phyloP scores from a whole-genome alignment of 2,329 filamentous ascomycete genomes.

The Paecilomyces fulvus region DNA sequence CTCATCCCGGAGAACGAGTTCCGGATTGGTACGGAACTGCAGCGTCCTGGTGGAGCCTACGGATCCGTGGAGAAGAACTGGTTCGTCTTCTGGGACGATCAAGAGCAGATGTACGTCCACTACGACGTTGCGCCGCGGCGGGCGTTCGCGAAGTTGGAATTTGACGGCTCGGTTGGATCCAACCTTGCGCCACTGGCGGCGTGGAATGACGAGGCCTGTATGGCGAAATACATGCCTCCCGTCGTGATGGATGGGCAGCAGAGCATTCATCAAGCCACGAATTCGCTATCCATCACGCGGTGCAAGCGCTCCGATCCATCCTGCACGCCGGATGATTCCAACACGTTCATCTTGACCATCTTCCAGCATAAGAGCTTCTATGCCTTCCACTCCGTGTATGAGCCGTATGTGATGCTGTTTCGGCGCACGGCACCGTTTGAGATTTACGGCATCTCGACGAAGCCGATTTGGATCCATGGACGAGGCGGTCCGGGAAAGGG shows the following conservation, averaged over 20 bases:
- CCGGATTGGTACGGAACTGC: conserved; percentile 41
- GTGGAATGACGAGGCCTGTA: conserved; percentile 37
- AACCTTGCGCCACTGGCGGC: conserved; percentile 37
- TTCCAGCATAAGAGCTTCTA: conserved; percentile 45
- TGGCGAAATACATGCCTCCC: conserved; percentile 39
- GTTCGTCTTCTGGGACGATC: conserved; percentile 52
- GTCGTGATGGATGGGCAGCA: conserved; percentile 26
- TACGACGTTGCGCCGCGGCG: conserved; percentile 46
- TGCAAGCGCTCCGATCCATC: conserved; percentile 40
- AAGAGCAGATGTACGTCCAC: conserved; percentile 42
- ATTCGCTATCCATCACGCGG: conserved; percentile 49
- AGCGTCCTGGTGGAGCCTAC: conserved; percentile 39
- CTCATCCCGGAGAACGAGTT: conserved; percentile 27
- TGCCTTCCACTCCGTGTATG: neutral
- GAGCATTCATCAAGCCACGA: conserved; percentile 52
- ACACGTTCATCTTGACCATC: conserved; percentile 49
- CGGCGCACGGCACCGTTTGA: conserved; percentile 41
- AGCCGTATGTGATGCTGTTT: conserved; percentile 40
- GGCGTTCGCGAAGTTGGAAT: conserved; percentile 39
- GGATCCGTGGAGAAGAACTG: conserved; percentile 51
- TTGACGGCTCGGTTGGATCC: conserved; percentile 40
- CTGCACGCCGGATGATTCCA: conserved; percentile 37
- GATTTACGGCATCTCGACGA: conserved; percentile 41
- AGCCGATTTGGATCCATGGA: conserved; percentile 50
- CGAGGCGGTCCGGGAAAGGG: conserved; percentile 23